Percentiles rank a stretch among this genome's conserved stretches.
phyloP scores from a whole-genome alignment of 371 early-diverging fungal genomes.

The Apophysomyces elegans region DNA sequence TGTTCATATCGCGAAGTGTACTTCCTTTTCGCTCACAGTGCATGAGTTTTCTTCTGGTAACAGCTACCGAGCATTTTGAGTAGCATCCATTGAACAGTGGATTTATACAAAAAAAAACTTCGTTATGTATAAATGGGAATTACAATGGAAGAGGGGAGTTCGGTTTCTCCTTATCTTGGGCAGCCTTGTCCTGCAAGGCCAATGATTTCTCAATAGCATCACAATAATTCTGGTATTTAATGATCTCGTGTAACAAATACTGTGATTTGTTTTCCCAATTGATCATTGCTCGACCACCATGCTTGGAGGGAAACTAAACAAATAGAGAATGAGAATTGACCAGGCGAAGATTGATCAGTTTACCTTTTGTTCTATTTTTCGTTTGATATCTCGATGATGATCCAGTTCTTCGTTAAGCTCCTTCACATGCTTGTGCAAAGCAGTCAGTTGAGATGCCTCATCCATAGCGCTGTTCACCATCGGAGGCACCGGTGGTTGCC shows the following conservation, averaged over 20 bases:
- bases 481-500: slow-evolving; percentile 48
- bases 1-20: too few relatives aligned
- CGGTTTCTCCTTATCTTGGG: slow-evolving; percentile 11
- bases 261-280: slow-evolving; percentile 89
- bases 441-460: slow-evolving; percentile 40
- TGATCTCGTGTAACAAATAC: slow-evolving; percentile 82
- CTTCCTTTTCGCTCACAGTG: background rate
- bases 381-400: slow-evolving; percentile 47
- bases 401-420: slow-evolving; percentile 41
- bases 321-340: background rate
- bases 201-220: slow-evolving; percentile 76
- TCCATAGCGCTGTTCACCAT: slow-evolving; percentile 33
- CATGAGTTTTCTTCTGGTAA: background rate
- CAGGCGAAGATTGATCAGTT: background rate
- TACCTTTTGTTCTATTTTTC: slow-evolving; percentile 38
- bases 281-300: slow-evolving; percentile 66
- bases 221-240: slow-evolving; percentile 87
- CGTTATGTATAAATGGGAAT: background rate
- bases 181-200: slow-evolving; percentile 40
- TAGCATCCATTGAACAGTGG: background rate
- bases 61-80: background rate
- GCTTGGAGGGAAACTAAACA: slow-evolving; percentile 52
- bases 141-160: slow-evolving; percentile 3
- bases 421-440: slow-evolving; percentile 34
- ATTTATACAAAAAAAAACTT: background rate